Base-by-base conservation (phyloP, 495 filamentous ascomycete genomes). In the Podospora didyma region DNA sequence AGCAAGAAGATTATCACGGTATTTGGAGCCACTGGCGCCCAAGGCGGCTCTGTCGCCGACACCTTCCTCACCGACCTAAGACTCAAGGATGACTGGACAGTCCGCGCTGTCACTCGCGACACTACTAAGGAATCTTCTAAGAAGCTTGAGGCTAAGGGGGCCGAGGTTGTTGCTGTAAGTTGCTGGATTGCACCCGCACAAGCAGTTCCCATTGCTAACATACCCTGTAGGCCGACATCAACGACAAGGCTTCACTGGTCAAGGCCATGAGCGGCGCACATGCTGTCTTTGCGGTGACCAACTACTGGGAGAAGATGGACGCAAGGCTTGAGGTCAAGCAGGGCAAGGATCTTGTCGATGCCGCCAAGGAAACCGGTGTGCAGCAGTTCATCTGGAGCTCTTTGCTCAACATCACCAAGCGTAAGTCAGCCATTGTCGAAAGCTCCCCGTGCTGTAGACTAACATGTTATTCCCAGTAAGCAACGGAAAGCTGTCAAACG, bases 21-120 rank as follows among this genome's bases (percentile, higher is more conserved):
- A 26, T 84, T 86, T 61, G 84, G 83, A 16, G 80, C 82, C 10
- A 88, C 86, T 19, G 84, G 86, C 58, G 73, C 72, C 23, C 85
- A 87, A 61, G 86, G 85, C 31, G 73, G 80, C 39, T 84, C 82
- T 0, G 77, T 89, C 17, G 71, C 84, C 56, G 68, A 77, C 56
- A 64, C 60, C 34, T 71, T 51, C 49, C 49, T 51, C 26, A 39
- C 6, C 26, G 49, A 51, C 4, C 49, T 28, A 11, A 22, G 7
- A 44, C 60, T 66, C 52, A 60, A 54, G 35, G 11, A 17, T 9
- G 34, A 42, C 34, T 64, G 62, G 62, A 49, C 51, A 3, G 63
- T 66, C 56, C 78, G 84, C 17, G 85, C 71, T 50, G 76, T 87
- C 39, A 85, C 82, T 5, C 75, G 84, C n/a, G 78, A 87, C 64